A percentile compares a stretch with the other conserved stretches of the same genome.
Conservation (phyloP, 2,329 filamentous ascomycete genomes). For the Thelonectria rubi region DNA sequence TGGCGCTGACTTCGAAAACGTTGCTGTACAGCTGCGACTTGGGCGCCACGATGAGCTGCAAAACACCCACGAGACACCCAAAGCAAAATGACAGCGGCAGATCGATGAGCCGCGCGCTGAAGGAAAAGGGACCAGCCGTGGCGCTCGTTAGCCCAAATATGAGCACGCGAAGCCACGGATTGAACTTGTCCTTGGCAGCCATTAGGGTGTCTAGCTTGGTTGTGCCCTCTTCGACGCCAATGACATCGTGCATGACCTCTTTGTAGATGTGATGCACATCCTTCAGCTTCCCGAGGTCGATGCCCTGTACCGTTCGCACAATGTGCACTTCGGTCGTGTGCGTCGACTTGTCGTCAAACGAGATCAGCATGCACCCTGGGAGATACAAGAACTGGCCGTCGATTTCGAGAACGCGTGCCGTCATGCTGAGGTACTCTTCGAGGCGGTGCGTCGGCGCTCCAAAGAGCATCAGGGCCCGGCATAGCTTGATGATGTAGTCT, state of each 20-base stretch:
- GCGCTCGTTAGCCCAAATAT: slow-evolving; percentile 78
- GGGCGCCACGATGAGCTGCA: slow-evolving; percentile 76
- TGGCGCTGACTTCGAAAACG: slow-evolving; percentile 70
- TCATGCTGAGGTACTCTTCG: slow-evolving; percentile 90
- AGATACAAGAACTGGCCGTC: slow-evolving; percentile 90
- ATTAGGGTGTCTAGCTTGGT: slow-evolving; percentile 63
- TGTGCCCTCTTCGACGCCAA: slow-evolving; percentile 67
- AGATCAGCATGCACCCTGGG: slow-evolving; percentile 91
- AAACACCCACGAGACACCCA: slow-evolving; percentile 73
- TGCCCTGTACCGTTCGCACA: slow-evolving; percentile 65
- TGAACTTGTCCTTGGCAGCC: slow-evolving; percentile 63
- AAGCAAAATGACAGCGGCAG: slow-evolving; percentile 76
- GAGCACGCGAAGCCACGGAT: slow-evolving; percentile 62
- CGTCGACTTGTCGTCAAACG: slow-evolving; percentile 77
- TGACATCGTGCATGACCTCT: slow-evolving; percentile 68
- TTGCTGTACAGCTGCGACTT: slow-evolving; percentile 74
- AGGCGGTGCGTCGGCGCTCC: slow-evolving; percentile 90
- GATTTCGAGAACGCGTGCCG: slow-evolving; percentile 82
- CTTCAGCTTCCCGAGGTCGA: slow-evolving; percentile 69
- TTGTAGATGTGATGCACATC: slow-evolving; percentile 72
- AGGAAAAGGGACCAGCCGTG: slow-evolving; percentile 78
- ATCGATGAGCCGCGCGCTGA: slow-evolving; percentile 75
- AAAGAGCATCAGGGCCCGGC: slow-evolving; percentile 84
- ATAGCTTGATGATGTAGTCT: slow-evolving; percentile 84
- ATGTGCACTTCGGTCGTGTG: slow-evolving; percentile 75